phyloP scores from a whole-genome alignment of 2,329 filamentous ascomycete genomes.

The Claviceps spartinae region DNA sequence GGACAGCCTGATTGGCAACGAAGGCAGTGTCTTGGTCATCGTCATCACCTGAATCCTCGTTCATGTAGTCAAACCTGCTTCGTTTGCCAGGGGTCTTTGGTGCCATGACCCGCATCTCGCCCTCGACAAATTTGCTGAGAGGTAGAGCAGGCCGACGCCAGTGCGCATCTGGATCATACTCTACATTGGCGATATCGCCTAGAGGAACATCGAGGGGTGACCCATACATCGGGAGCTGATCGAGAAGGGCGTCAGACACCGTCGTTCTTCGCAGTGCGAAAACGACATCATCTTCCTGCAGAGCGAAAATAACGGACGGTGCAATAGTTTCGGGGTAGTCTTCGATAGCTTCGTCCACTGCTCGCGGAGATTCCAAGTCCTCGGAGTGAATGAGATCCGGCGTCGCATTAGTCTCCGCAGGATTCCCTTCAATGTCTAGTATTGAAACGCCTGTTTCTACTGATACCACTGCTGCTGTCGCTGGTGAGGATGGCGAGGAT shows the following conservation, averaged over 20 bases:
- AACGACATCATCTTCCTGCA: conserved; percentile 70
- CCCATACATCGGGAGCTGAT: conserved; percentile 70
- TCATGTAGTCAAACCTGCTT: conserved; percentile 69
- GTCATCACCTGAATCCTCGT: conserved; percentile 55
- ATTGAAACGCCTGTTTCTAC: conserved; percentile 17
- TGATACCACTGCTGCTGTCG: neutral
- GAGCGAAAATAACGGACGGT: conserved; percentile 68
- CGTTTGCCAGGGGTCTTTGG: conserved; percentile 57
- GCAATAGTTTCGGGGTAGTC: conserved; percentile 38
- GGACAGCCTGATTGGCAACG: conserved; percentile 34
- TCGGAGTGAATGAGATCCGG: conserved; percentile 55
- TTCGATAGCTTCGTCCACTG: conserved; percentile 24
- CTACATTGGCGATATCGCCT: conserved; percentile 41
- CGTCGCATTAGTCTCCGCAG: conserved; percentile 36
- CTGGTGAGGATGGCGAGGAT: conserved; percentile 9
- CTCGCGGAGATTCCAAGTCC: conserved; percentile 43
- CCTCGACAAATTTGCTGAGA: conserved; percentile 75
- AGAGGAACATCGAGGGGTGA: conserved; percentile 46
- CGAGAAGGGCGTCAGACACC: conserved; percentile 61
- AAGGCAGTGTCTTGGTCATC: conserved; percentile 39
- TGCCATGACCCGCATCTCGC: conserved; percentile 58
- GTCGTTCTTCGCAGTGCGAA: conserved; percentile 65
- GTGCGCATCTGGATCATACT: conserved; percentile 51
- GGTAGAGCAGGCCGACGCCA: conserved; percentile 71
- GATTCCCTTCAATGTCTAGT: conserved; percentile 21